Conservation (phyloP, 495 filamentous ascomycete genomes). For the Podospora didyma region DNA sequence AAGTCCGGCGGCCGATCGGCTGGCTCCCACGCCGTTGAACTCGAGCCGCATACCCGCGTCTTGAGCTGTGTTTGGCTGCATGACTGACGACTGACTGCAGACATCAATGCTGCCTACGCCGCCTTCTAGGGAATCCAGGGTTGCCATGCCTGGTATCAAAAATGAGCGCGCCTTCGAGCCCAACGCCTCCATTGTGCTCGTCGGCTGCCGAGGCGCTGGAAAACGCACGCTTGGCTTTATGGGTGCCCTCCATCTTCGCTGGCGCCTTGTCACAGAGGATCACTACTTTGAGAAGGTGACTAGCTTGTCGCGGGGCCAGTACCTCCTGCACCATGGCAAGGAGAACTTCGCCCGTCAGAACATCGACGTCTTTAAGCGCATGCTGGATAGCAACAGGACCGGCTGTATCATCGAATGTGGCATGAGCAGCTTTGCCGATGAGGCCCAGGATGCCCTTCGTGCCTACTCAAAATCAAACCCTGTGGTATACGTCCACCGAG, state of each 20-base stretch:
- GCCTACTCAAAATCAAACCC: conserved; percentile 62
- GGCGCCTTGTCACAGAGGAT: conserved; percentile 68
- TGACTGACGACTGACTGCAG: not conserved
- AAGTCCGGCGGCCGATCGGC: not conserved
- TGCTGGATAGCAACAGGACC: conserved; percentile 59
- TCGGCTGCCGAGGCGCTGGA: conserved; percentile 71
- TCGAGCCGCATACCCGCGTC: not conserved
- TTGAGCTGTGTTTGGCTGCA: not conserved
- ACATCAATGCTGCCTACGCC: not conserved
- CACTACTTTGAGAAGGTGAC: conserved; percentile 65
- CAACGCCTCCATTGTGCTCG: conserved; percentile 67
- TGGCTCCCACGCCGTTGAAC: too few species aligned
- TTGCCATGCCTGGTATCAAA: conserved; percentile 23
- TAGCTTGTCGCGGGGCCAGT: conserved; percentile 57
- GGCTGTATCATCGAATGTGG: conserved; percentile 70
- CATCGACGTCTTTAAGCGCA: conserved; percentile 57
- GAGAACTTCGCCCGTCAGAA: conserved; percentile 59
- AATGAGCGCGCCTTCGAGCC: conserved; percentile 50
- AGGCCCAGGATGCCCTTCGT: conserved; percentile 55
- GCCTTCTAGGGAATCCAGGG: not conserved
- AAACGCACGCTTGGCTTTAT: conserved; percentile 77
- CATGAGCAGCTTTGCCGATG: conserved; percentile 50
- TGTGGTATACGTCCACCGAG: conserved; percentile 69
- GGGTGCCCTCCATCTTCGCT: conserved; percentile 64
- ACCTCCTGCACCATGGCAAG: conserved; percentile 56